Evolutionary conservation across 2,329 filamentous ascomycete species (phyloP).

Genomic region (Ophiostoma angusticollis): DNA sequence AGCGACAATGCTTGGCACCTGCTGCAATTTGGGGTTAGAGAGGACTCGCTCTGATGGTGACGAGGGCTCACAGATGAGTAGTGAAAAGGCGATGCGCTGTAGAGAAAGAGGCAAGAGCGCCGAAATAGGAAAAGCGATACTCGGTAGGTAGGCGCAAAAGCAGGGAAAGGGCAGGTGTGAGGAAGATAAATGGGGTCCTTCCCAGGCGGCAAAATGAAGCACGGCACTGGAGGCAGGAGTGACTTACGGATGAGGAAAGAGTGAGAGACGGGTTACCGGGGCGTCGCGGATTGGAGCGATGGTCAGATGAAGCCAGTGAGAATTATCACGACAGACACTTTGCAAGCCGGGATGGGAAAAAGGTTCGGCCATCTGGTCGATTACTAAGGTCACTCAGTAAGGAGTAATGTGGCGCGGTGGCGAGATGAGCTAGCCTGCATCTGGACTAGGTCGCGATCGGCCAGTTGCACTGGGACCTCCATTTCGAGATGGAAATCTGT

Average conservation of each 20-base stretch:
- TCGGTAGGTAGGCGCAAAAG: neutral
- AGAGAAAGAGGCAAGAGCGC: too few relatives aligned
- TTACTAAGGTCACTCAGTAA: neutral
- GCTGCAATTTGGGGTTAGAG: too few relatives aligned
- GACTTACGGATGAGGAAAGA: constrained; percentile 1
- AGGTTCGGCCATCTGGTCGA: constrained; percentile 12
- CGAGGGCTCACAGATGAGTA: too few relatives aligned
- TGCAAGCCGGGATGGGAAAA: constrained; percentile 13
- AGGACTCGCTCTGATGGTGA: too few relatives aligned
- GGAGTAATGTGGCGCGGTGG: too few relatives aligned
- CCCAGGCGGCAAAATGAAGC: neutral
- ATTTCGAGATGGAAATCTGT: neutral
- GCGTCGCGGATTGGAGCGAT: constrained; percentile 1
- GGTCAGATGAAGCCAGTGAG: constrained; percentile 1
- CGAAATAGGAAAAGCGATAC: too few relatives aligned
- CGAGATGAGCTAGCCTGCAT: too few relatives aligned
- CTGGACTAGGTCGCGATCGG: too few relatives aligned
- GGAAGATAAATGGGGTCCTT: too few relatives aligned
- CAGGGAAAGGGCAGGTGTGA: neutral
- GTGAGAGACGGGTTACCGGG: neutral
- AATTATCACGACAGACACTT: neutral
- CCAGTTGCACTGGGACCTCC: neutral
- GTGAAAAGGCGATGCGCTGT: too few relatives aligned
- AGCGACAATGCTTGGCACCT: too few relatives aligned
- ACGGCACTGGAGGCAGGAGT: constrained; percentile 1